These are phyloP conservation scores for Carex sylvatica DNA, from an alignment of 202 grass and related monocot species.

Conservation along the genomic window DNA sequence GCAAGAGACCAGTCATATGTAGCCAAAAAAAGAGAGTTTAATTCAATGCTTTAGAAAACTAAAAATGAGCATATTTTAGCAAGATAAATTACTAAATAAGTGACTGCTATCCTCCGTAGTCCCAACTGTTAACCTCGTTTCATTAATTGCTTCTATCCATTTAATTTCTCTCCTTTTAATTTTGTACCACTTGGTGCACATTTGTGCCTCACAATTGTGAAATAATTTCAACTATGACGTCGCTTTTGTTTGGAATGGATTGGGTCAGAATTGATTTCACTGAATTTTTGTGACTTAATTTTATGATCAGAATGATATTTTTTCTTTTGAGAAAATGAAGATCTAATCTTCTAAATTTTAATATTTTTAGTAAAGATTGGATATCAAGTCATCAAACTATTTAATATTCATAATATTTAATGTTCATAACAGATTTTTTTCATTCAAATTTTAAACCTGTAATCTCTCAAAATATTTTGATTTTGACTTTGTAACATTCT, in stretches of 20 bases:
- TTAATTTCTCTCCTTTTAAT: not conserved
- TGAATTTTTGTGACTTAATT: too few species aligned
- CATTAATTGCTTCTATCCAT: not conserved
- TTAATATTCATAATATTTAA: too few species aligned
- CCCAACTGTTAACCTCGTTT: constrained; percentile 13
- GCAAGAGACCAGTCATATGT: not conserved
- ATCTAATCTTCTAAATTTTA: too few species aligned
- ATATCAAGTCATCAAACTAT: too few species aligned
- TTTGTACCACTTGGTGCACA: not conserved
- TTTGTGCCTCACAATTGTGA: not conserved
- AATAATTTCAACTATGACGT: not conserved
- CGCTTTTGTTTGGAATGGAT: not conserved
- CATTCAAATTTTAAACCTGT: too few species aligned
- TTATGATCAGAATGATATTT: too few species aligned
- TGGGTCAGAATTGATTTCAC: not conserved
- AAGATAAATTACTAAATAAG: not conserved
- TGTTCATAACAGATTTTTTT: too few species aligned
- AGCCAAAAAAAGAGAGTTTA: not conserved
- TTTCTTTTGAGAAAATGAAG: too few species aligned
- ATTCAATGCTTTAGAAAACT: not conserved
- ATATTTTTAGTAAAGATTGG: too few species aligned
- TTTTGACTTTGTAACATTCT: too few species aligned
- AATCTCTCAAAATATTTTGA: too few species aligned
- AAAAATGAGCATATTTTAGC: too few species aligned
- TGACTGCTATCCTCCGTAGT: not conserved